Evolutionary conservation across 23 red algal genomes (phyloP).

Genomic region (Pyropia haitanensis): DNA sequence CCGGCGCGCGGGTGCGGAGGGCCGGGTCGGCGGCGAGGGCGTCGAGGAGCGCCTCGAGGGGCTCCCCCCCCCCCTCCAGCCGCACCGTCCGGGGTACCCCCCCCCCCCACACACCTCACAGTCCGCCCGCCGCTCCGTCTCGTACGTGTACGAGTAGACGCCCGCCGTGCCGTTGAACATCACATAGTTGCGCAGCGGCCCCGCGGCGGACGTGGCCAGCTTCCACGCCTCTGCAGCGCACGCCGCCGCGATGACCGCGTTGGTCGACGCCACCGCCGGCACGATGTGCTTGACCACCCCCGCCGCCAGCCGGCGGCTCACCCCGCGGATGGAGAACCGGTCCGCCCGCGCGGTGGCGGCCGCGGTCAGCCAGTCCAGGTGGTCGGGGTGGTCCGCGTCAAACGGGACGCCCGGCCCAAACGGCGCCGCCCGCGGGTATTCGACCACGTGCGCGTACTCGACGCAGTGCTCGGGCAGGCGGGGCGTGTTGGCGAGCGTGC

Average conservation of each 20-base stretch:
- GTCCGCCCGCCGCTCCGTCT: constrained; percentile 52
- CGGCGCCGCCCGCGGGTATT: constrained; percentile 61
- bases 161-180: constrained; percentile 80
- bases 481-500: constrained; percentile 89
- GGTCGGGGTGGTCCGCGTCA: constrained; percentile 80
- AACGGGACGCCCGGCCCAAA: constrained; percentile 40
- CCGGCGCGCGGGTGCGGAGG: too few species aligned
- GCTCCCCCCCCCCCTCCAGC: too few species aligned
- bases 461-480: constrained; percentile 91
- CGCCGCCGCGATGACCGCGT: constrained; percentile 82
- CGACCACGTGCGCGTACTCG: constrained; percentile 73
- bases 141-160: constrained; percentile 74
- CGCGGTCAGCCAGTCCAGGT: constrained; percentile 69
- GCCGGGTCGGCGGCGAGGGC: too few species aligned
- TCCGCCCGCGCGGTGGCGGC: constrained; percentile 61
- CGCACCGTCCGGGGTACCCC: too few species aligned
- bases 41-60: too few species aligned
- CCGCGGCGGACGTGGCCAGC: constrained; percentile 48
- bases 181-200: constrained; percentile 70
- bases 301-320: constrained; percentile 68
- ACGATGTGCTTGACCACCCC: constrained; percentile 83
- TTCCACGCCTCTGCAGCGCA: constrained; percentile 85
- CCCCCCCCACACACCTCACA: constrained; percentile 76
- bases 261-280: constrained; percentile 96
- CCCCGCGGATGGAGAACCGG: constrained; percentile 77